Evolutionary conservation across 352 stramenopile species (phyloP).

Genomic region (Globisporangium spiculum): DNA sequence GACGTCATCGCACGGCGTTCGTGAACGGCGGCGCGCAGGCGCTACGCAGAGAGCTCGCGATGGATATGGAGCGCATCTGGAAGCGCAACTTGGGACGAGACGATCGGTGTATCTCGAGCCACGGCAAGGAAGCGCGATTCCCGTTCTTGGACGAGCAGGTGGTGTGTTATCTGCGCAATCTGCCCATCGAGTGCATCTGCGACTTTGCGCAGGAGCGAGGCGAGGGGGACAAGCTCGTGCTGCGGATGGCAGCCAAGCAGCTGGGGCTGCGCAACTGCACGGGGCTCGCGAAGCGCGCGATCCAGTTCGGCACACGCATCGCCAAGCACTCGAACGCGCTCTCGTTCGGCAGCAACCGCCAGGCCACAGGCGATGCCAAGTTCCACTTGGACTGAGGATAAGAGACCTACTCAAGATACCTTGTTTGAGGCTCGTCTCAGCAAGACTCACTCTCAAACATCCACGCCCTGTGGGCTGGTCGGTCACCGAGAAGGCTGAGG

Average conservation of each 20-base stretch:
- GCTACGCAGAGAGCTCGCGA: slow-evolving; percentile 80
- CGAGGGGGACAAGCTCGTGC: slow-evolving; percentile 90
- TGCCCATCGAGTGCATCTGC: slow-evolving; percentile 75
- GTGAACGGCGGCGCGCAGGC: slow-evolving; percentile 39
- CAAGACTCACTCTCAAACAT: background rate
- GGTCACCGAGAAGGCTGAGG: background rate
- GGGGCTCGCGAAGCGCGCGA: slow-evolving; percentile 90
- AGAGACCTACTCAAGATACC: background rate
- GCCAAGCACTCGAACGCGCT: slow-evolving; percentile 83
- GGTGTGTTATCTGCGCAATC: slow-evolving; percentile 59
- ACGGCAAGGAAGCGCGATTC: slow-evolving; percentile 92
- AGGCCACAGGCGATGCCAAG: slow-evolving; percentile 41
- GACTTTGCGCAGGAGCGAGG: slow-evolving; percentile 77
- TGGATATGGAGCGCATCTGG: slow-evolving; percentile 91
- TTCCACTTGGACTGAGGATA: slow-evolving; percentile 18
- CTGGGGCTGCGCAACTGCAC: slow-evolving; percentile 66
- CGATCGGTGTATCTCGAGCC: slow-evolving; percentile 91
- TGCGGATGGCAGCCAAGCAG: slow-evolving; percentile 73
- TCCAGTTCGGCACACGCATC: slow-evolving; percentile 94
- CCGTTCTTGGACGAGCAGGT: slow-evolving; percentile 95
- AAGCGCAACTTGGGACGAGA: slow-evolving; percentile 95
- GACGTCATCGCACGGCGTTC: slow-evolving; percentile 90
- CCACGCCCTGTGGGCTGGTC: too few relatives aligned
- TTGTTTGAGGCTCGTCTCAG: background rate
- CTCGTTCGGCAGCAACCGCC: slow-evolving; percentile 44